phyloP scores from a whole-genome alignment of 2,329 filamentous ascomycete genomes.

The Pyricularia grisea region DNA sequence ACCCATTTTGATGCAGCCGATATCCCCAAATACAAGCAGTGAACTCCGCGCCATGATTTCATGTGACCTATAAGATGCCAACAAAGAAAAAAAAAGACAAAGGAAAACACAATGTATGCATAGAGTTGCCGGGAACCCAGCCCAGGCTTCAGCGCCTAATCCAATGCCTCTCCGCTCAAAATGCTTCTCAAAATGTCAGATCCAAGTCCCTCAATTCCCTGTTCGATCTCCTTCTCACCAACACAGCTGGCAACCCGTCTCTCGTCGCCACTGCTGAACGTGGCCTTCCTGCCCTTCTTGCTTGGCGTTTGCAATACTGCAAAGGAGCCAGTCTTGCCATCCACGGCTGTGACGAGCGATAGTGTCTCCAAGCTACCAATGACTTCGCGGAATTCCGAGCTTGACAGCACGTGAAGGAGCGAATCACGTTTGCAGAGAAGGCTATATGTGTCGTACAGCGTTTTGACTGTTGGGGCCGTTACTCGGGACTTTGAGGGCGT shows the following conservation, averaged over 20 bases:
- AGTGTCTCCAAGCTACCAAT: slow-evolving; percentile 82
- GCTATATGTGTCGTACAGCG: slow-evolving; percentile 75
- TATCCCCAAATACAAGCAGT: neutral
- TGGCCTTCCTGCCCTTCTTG: slow-evolving; percentile 51
- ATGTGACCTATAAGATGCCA: neutral
- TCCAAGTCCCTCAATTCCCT: slow-evolving; percentile 55
- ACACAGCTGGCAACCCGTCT: slow-evolving; percentile 70
- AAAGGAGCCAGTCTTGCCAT: slow-evolving; percentile 61
- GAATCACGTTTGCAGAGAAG: slow-evolving; percentile 77
- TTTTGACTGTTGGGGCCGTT: slow-evolving; percentile 70
- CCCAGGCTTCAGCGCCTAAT: slow-evolving; percentile 21
- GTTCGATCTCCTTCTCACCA: slow-evolving; percentile 68
- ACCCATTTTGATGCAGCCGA: neutral
- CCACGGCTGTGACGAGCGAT: slow-evolving; percentile 64
- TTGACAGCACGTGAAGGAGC: slow-evolving; percentile 80
- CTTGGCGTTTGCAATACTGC: slow-evolving; percentile 58
- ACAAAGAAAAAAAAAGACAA: neutral
- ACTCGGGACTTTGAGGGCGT: slow-evolving; percentile 43
- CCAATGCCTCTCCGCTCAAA: slow-evolving; percentile 49
- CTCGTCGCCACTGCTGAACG: slow-evolving; percentile 57
- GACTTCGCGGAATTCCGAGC: slow-evolving; percentile 90
- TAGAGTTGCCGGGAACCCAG: neutral
- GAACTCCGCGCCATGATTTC: neutral
- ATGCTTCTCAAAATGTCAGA: slow-evolving; percentile 54
- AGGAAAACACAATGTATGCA: neutral